These are phyloP conservation scores for Podaxis pistillaris DNA, from an alignment of 768 basidiomycete species.

Conservation along the genomic window DNA sequence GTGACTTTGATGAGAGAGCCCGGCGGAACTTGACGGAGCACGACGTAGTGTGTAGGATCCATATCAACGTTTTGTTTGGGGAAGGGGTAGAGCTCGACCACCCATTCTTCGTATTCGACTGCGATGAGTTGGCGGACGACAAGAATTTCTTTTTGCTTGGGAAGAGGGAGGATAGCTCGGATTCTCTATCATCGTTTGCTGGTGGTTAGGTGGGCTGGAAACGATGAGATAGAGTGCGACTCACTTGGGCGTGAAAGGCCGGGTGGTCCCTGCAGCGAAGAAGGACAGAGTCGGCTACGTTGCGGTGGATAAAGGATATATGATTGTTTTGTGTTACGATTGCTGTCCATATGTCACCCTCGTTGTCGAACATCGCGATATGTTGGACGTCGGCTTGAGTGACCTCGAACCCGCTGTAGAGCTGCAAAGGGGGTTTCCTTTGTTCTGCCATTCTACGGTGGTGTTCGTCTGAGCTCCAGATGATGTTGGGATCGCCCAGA, in stretches of 20 bases:
- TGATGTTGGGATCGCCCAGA: conserved; percentile 28
- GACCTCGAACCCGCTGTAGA: conserved; percentile 39
- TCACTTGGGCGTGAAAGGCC: conserved; percentile 22
- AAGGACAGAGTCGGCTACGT: conserved; percentile 25
- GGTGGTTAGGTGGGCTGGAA: background rate
- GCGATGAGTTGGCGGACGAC: conserved; percentile 38
- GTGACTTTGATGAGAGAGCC: background rate
- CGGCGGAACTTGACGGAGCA: background rate
- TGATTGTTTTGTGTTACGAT: conserved; percentile 16
- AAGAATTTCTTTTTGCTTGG: conserved; percentile 49
- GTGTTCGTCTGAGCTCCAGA: conserved; percentile 37
- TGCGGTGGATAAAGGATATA: conserved; percentile 18
- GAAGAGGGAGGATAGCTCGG: conserved; percentile 49
- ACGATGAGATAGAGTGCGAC: conserved; percentile 7
- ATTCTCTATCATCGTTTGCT: conserved; percentile 39
- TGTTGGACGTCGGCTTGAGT: conserved; percentile 29
- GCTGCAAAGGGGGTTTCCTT: conserved; percentile 38
- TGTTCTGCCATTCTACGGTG: conserved; percentile 31
- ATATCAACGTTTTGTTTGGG: background rate
- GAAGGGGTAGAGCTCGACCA: conserved; percentile 12
- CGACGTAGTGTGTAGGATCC: conserved; percentile 1
- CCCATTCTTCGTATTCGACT: conserved; percentile 1
- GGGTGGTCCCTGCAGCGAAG: conserved; percentile 31
- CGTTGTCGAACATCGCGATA: conserved; percentile 28
- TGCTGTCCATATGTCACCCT: conserved; percentile 18